Evolutionary conservation across 2,329 filamentous ascomycete genomes (phyloP), one percentile per base, ranked within the genome.

Genomic region (Cyphellophora attinorum): DNA sequence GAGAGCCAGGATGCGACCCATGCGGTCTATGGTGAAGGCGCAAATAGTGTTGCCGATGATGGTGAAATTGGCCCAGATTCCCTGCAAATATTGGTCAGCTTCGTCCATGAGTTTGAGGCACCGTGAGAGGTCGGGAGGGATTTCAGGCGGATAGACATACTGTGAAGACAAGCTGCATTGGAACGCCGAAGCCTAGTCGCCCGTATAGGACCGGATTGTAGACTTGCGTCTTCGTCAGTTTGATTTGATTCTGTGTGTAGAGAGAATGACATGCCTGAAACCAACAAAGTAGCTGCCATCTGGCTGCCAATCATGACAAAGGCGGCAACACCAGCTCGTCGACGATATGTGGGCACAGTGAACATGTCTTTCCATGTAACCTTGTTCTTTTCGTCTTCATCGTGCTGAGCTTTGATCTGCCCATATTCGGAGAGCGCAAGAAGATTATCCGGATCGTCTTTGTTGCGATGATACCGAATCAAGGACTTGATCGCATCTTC

Each of bases 401-500:
- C 35, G 25, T 36, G 39, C 29, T 41, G 35, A 11, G 29, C 35
- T 15, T 33, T 34, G 32, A 41, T 38, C 14, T 41, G 39, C 16
- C 34, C 33, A 28, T 38, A 36, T 21, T 41, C 35, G 19, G 21
- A 23, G 19, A 32, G 32, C n/a, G 35, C 32, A 27, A 38, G 38
- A 3, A 32, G 14, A 19, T 41, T 32, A 19, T 31, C 32, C 5
- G 31, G 18, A 18, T 33, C 35, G 11, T 35, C 23, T 27, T 39
- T 38, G 17, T 15, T 33, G n/a, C 19, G 35, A 17, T 41, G 39
- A 11, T 38, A 29, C 19, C 39, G 21, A 11, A n/a, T 29, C 27
- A 37, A 23, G 14, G 32, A 39, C n/a, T 46, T 33, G 48, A 58
- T 61, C 0, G 68, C 67, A 38, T 71, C 62, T 69, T 48, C 45